Conservation (phyloP, 2,329 filamentous ascomycete species). For the Paecilomyces niveus region DNA sequence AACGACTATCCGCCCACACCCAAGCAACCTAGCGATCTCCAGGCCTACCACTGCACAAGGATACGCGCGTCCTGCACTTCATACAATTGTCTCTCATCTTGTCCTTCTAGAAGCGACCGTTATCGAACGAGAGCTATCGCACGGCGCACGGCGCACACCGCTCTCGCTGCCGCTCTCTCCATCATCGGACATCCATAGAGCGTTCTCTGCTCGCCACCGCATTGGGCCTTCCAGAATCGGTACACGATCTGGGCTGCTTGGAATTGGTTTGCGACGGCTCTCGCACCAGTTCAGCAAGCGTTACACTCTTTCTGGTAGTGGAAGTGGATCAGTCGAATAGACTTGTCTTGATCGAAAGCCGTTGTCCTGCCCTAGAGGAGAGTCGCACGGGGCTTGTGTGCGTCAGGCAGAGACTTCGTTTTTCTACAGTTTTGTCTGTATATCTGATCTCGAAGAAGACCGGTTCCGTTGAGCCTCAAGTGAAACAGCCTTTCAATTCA, state of each 20-base stretch:
- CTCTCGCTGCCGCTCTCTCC: background rate
- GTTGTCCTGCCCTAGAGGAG: background rate
- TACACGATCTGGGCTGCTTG: background rate
- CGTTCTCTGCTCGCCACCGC: background rate
- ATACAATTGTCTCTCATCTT: background rate
- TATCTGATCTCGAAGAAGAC: background rate
- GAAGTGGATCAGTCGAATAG: background rate
- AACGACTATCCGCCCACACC: background rate
- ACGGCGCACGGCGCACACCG: background rate
- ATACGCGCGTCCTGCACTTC: background rate
- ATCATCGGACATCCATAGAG: background rate
- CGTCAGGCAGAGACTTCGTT: background rate
- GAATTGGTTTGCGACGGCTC: background rate
- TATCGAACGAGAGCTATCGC: background rate
- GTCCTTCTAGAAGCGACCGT: background rate
- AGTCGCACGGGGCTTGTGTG: background rate
- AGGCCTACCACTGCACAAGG: background rate
- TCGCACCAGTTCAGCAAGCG: background rate
- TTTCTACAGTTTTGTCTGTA: background rate
- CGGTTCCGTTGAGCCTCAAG: background rate
- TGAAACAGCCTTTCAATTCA: background rate
- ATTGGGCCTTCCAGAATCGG: background rate
- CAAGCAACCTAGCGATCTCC: background rate
- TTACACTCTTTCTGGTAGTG: background rate
- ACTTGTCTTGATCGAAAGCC: background rate